Evolutionary conservation across 768 basidiomycete genomes (phyloP), one percentile per base, ranked within the genome.

Genomic region (Kwoniella sp.): DNA sequence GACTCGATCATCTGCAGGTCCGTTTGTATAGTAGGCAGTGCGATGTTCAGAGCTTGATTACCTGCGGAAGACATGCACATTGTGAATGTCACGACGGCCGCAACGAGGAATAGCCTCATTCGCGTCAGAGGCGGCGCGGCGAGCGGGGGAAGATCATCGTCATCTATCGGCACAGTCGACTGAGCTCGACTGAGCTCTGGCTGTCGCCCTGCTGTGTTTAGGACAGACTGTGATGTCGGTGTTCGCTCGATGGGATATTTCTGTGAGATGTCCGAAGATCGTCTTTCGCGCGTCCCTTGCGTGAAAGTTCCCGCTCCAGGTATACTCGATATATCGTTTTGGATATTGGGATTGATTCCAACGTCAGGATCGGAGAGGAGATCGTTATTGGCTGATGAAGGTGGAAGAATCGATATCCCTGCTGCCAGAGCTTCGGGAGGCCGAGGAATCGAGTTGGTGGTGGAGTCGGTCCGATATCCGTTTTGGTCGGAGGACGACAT

Each of bases 11-110:
- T 81, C 25, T 68, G 51, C 9, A 82, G 67, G 11, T 81, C 81
- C 13, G 28, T 52, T n/a, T 75, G 74, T n/a, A 82, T 78, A 0
- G 66, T 72, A 1, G 82, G 82, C 25, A 79, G 62, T 13, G 73
- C 69, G 29, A 79, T 78, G 34, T 66, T 75, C 8, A 78, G 58
- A 1, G 63, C 56, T 53, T 63, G 61, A 12, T 37, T 45, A n/a
- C 71, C 68, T 11, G 62, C 74, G 2, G 74, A 57, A 8, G 63
- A 65, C 52, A 75, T 55, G 28, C 50, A 47, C 65, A 74, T 70
- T 11, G 74, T 72, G 55, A 62, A 64, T 28, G 74, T 72, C 23
- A 73, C 66, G 22, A 71, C 67, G 28, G 67, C 68, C 0, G 76
- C 71, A 34, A 75, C 65, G 50, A 50, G 31, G 47, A 75, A 50